These are phyloP conservation scores for Ascochyta koolunga DNA, from an alignment of 2,329 filamentous ascomycete species.

Conservation along the genomic window DNA sequence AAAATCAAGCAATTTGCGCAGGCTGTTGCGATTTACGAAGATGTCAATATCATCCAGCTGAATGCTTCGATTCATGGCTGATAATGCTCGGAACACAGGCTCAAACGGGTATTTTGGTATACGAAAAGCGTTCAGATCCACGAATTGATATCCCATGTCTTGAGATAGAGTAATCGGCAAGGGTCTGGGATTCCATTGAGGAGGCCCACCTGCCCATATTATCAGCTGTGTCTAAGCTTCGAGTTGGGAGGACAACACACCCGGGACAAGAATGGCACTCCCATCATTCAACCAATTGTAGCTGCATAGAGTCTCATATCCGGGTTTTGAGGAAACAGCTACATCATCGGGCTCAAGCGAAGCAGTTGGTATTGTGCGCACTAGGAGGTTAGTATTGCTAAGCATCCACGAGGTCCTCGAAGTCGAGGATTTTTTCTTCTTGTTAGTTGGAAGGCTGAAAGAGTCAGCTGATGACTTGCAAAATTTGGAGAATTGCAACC, in stretches of 20 bases:
- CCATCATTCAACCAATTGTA: constrained; percentile 30
- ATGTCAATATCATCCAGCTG: constrained; percentile 23
- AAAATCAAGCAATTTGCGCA: constrained; percentile 27
- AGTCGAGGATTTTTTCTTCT: no score
- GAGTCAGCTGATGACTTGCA: no score
- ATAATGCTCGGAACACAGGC: constrained; percentile 26
- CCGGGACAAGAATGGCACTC: constrained; percentile 21
- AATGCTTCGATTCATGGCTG: constrained; percentile 19
- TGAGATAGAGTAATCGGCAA: constrained; percentile 18
- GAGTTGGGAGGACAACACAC: background rate
- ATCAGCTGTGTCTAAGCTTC: background rate
- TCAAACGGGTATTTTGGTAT: constrained; percentile 37
- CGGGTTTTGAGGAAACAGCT: constrained; percentile 17
- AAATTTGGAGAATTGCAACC: no score
- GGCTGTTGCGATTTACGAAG: constrained; percentile 25
- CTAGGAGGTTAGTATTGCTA: background rate
- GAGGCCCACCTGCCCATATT: constrained; percentile 20
- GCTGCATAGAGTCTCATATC: constrained; percentile 25
- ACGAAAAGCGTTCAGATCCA: constrained; percentile 39
- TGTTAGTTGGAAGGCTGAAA: no score
- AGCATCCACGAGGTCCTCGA: background rate
- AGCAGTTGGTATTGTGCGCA: constrained; percentile 15
- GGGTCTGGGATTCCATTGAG: constrained; percentile 20
- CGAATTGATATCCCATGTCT: constrained; percentile 20
- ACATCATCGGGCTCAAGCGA: constrained; percentile 8